Evolutionary conservation across 2,329 filamentous ascomycete genomes (phyloP).

Genomic region (Diaporthe vexans): DNA sequence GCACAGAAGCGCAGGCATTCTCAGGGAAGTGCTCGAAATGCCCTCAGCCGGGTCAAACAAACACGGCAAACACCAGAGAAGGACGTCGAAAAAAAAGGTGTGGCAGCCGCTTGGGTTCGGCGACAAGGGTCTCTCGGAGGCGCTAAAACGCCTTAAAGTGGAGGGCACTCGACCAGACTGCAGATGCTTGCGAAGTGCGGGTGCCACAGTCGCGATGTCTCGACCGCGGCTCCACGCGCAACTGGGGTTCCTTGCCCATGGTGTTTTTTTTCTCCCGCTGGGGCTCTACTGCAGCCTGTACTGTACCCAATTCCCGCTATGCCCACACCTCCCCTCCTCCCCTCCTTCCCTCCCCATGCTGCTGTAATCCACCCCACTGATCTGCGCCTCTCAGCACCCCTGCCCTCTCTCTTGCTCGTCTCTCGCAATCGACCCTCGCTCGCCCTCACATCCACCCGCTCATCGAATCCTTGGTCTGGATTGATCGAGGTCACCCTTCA

Average conservation of each 20-base stretch:
- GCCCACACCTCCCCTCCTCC: neutral
- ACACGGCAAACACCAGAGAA: neutral
- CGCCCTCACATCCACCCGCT: conserved; percentile 1
- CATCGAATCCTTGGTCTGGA: conserved; percentile 4
- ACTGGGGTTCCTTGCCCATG: conserved; percentile 34
- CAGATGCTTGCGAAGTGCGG: conserved; percentile 33
- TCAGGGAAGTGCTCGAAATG: conserved; percentile 13
- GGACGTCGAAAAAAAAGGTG: conserved; percentile 37
- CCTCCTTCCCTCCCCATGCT: neutral
- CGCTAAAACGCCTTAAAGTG: conserved; percentile 37
- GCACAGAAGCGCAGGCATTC: neutral
- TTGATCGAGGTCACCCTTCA: conserved; percentile 18
- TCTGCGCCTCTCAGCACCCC: conserved; percentile 18
- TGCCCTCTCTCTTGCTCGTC: conserved; percentile 1
- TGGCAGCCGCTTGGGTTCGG: conserved; percentile 33
- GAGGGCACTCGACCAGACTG: conserved; percentile 26
- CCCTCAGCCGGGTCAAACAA: neutral
- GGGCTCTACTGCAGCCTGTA: no score
- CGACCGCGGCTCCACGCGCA: conserved; percentile 36
- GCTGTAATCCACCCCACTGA: conserved; percentile 7
- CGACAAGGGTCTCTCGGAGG: conserved; percentile 38
- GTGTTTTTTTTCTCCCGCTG: conserved; percentile 14
- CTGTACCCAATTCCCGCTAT: neutral
- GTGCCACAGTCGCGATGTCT: conserved; percentile 29
- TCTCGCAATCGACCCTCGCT: conserved; percentile 15